Evolutionary conservation across 1,284 basidiomycete genomes (phyloP), one percentile per base, ranked within the genome.

Genomic region (Vanrija humicola): DNA sequence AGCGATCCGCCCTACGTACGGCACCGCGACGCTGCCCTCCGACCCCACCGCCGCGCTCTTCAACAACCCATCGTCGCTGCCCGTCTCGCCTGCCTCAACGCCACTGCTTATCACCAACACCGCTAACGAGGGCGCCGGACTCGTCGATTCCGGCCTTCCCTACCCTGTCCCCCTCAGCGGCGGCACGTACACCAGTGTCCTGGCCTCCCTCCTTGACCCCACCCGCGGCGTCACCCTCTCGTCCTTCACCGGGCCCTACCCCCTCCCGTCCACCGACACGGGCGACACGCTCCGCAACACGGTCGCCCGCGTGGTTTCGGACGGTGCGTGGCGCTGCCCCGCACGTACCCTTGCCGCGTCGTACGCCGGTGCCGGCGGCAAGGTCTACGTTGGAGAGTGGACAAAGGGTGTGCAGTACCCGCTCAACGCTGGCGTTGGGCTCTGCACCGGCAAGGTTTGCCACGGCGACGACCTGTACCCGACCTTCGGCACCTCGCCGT

Each of bases 301-400:
- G 54, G 76, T 89, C 28, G 79, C 86, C 66, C 60, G 67, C 26
- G 72, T 89, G 14, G 84, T 82, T 25, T 88, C 87, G 4, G 88
- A 90, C 70, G 69, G 62, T 18, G 61, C 57, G 0, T 73, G 67
- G 67, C 54, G 65, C 39, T 90, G 88, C 73, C 77, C 88, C 12
- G 79, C 79, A 29, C 86, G 86, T 83, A 84, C 83, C 6, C 85
- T 88, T 51, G 83, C 86, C 0, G 77, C 83, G 23, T 79, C 77
- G 56, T 89, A 86, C 85, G 82, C 82, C 2, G 65, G 74, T 21
- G 69, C 81, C 50, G 86, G 87, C 14, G 87, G 86, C 5, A 79
- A 71, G n/a, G 86, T 83, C 10, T 90, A 81, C 68, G 85, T 88
- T 14, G 88, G 84, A n/a, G 71, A 86, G 64, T 89, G 83, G 74